Percentiles rank a stretch among this genome's conserved stretches.
These are phyloP conservation scores for Teunomyces barrocoloradensis DNA, from an alignment of 805 yeast species.

Conservation along the genomic window DNA sequence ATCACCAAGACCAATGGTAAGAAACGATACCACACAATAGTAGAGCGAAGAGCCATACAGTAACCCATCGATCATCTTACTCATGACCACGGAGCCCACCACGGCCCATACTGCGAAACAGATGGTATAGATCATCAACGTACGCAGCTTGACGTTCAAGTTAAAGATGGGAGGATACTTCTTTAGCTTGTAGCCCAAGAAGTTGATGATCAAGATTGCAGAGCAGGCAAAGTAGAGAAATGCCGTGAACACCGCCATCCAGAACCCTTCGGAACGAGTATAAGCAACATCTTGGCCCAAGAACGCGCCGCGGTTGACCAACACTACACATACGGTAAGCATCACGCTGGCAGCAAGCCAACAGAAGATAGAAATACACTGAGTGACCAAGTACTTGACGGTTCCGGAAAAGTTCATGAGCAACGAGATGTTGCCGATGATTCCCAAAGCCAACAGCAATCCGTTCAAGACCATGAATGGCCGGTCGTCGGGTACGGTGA, in stretches of 20 bases:
- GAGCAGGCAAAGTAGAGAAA: constrained; percentile 60
- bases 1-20: constrained; percentile 84
- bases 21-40: constrained; percentile 66
- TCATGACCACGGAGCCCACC: constrained; percentile 55
- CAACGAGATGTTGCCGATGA: constrained; percentile 65
- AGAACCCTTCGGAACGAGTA: constrained; percentile 61
- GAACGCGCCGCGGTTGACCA: constrained; percentile 30
- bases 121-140: constrained; percentile 70
- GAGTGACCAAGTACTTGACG: constrained; percentile 59
- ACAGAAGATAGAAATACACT: constrained; percentile 56
- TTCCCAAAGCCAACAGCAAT: constrained; percentile 61
- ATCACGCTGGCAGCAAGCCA: constrained; percentile 62
- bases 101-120: constrained; percentile 65
- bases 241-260: constrained; percentile 72
- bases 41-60: constrained; percentile 66
- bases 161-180: constrained; percentile 73
- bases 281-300: constrained; percentile 12
- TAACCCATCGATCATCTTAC: constrained; percentile 35
- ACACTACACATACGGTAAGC: constrained; percentile 40
- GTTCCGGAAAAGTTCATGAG: constrained; percentile 65
- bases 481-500: constrained; percentile 29
- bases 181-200: constrained; percentile 53
- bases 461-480: constrained; percentile 58
- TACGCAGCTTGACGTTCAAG: constrained; percentile 63
- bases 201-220: constrained; percentile 52